Conservation (phyloP, 2,329 filamentous ascomycete species). For the Stenocarpella maydis region DNA sequence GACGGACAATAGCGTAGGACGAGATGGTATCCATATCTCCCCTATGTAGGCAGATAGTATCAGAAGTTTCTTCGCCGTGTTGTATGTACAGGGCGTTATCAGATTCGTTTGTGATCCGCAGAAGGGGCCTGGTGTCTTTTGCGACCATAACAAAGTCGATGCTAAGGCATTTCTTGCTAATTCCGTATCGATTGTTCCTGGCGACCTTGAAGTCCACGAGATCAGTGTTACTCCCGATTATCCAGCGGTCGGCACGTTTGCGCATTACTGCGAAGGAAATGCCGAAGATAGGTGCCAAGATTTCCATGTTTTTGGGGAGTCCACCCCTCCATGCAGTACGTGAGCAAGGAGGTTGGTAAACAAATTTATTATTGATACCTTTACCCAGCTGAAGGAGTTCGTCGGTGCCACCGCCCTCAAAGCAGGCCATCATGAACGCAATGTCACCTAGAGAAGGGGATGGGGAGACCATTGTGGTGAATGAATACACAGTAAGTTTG, state of each 20-base stretch:
- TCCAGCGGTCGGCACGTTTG: not conserved
- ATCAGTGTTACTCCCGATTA: not conserved
- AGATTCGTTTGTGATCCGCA: not conserved
- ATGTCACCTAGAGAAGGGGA: not conserved
- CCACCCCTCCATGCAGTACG: not conserved
- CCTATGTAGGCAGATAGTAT: not conserved
- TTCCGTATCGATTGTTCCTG: not conserved
- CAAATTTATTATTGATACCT: not conserved
- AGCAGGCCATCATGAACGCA: not conserved
- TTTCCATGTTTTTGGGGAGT: not conserved
- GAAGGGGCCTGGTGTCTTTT: not conserved
- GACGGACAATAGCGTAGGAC: not conserved
- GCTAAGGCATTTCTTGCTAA: not conserved
- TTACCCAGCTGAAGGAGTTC: not conserved
- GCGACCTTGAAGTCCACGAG: not conserved
- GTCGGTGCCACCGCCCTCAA: not conserved
- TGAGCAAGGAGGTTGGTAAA: not conserved
- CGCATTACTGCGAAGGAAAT: not conserved
- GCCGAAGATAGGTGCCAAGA: not conserved
- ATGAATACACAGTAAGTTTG: not conserved
- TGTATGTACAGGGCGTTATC: not conserved
- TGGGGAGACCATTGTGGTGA: not conserved
- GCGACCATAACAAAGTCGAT: not conserved
- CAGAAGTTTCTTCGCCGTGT: not conserved
- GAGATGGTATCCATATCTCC: not conserved